Conservation (phyloP, 306 rosid genomes). For the Trifolium repens region DNA sequence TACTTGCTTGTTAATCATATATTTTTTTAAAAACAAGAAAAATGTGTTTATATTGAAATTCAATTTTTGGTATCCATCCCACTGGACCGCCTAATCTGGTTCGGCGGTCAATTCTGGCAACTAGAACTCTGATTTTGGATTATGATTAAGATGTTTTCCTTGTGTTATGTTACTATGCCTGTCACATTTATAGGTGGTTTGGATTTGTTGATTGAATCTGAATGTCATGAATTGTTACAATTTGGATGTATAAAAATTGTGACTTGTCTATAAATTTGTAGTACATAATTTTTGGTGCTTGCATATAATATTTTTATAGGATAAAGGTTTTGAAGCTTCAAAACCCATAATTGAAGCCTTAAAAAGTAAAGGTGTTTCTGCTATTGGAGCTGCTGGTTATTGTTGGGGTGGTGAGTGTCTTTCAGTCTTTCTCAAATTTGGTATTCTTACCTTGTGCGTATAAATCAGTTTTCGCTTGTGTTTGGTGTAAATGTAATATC, state of each 20-base stretch:
- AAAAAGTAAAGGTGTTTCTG: conserved; percentile 52
- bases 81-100: no score
- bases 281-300: background rate
- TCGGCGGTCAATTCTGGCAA: background rate
- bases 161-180: background rate
- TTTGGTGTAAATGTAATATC: background rate
- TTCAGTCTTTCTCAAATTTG: background rate
- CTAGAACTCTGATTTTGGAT: background rate
- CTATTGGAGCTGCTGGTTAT: conserved; percentile 71
- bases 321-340: conserved; percentile 56
- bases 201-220: background rate
- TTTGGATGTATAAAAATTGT: background rate
- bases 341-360: conserved; percentile 60
- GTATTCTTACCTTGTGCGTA: background rate
- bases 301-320: conserved; percentile 45
- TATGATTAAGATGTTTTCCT: conserved; percentile 8
- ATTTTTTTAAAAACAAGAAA: no score
- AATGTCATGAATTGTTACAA: background rate
- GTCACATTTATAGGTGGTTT: background rate
- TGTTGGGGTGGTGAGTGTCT: conserved; percentile 83
- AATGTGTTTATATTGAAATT: background rate
- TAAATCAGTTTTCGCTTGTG: background rate
- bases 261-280: conserved; percentile 8
- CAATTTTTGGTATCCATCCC: background rate
- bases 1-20: background rate